Base-by-base conservation (phyloP, 257 asterid species). In the Ilex aquifolium region DNA sequence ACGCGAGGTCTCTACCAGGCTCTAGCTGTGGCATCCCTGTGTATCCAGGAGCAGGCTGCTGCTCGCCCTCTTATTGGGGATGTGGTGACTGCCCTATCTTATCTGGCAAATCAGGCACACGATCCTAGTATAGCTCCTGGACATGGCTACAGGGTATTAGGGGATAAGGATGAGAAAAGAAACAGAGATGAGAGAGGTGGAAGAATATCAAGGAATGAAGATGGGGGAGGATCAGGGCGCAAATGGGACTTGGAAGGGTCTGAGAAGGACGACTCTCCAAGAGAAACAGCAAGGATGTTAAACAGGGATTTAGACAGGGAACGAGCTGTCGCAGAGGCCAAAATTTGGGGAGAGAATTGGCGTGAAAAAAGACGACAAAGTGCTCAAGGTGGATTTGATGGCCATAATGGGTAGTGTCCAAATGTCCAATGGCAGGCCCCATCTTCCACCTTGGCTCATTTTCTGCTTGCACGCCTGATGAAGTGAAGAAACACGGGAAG, bases 321-420 rank as follows among this genome's bases (percentile, higher is more conserved):
- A 76, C 79, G 99, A 8, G 99, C 99, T 3, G 97, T 90, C n/a
- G 97, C 99, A 0, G 99, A 93, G 73, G 99, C 97, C 10, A 93
- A 93, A 75, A 85, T 90, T 97, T 93, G 99, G 99, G 99, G 99
- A 3, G 97, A 92, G 42, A 92, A 92, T 69, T 86, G 88, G 95
- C 76, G 97, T 31, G 93, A 91, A 52, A 85, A 92, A 64, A 80
- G 94, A 57, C 78, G 90, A 17, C 95, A 91, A 66, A 83, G 66
- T 67, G 88, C 78, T 31, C 81, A 75, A 57, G 42, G 42, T 36
- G 87, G 90, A 48, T 36, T 36, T 36, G 42, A 2, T 36, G 42
- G 42, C 42, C 5, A 36, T 36, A 8, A 4, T 12, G 82, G 85
- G 65, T 81, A 77, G 80, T 13, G 27, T 42, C 56, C 16, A 0